These are phyloP conservation scores for Rhodotorula kratochvilovae DNA, from an alignment of 768 basidiomycete species.

Conservation along the genomic window DNA sequence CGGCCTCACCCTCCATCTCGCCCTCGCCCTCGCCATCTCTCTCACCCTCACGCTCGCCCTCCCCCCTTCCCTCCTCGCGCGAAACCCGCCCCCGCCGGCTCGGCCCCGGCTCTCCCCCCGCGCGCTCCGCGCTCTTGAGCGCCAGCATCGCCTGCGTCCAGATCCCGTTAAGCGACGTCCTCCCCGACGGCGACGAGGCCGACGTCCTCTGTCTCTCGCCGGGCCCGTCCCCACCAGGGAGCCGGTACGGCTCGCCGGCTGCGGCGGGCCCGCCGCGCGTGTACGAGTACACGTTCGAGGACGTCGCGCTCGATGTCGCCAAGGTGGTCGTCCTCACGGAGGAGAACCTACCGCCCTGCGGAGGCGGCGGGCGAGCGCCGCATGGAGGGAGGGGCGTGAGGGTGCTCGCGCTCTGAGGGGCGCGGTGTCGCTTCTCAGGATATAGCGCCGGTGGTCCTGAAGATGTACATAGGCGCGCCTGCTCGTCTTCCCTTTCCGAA, in stretches of 20 bases:
- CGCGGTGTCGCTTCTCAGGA: too few species aligned
- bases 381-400: too few species aligned
- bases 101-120: neutral
- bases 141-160: conserved; percentile 23
- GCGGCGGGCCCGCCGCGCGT: neutral
- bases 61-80: neutral
- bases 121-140: conserved; percentile 11
- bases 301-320: conserved; percentile 16
- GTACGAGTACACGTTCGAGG: conserved; percentile 23
- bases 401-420: neutral
- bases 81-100: neutral
- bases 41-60: neutral
- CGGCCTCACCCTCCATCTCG: neutral
- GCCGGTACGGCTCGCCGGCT: neutral
- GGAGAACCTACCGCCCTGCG: conserved; percentile 11
- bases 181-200: neutral
- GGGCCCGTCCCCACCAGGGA: neutral
- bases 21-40: neutral
- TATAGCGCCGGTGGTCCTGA: too few species aligned
- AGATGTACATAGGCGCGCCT: neutral
- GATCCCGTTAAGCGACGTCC: neutral
- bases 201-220: conserved; percentile 1
- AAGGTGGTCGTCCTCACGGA: conserved; percentile 26
- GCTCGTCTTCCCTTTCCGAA: too few species aligned
- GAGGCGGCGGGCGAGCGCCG: neutral